A percentile compares a stretch with the other conserved stretches of the same genome.
Conservation (phyloP, 371 early-diverging fungal species). For the Phascolomyces articulosus region DNA sequence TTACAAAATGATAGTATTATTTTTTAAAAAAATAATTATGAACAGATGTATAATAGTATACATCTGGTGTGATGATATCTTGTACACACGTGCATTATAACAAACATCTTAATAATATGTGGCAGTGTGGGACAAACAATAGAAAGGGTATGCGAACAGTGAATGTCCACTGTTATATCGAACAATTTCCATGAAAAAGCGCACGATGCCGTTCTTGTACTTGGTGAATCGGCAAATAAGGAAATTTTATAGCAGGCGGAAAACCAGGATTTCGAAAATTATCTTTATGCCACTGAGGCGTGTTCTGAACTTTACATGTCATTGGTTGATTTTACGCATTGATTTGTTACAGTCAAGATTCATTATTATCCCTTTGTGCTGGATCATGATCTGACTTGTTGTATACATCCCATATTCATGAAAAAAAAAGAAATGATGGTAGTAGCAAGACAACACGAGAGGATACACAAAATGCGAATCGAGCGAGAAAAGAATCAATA, state of each 20-base stretch:
- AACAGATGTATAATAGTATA: no score
- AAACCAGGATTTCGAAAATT: neutral
- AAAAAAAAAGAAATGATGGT: no score
- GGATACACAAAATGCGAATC: no score
- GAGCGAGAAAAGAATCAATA: no score
- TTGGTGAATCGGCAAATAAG: no score
- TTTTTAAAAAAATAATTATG: no score
- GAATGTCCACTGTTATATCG: neutral
- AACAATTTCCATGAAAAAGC: conserved; percentile 1
- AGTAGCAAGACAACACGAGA: no score
- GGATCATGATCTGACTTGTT: no score
- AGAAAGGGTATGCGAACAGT: neutral
- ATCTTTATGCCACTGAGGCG: neutral
- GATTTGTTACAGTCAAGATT: neutral
- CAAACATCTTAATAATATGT: neutral
- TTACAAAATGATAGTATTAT: no score
- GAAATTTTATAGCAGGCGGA: neutral
- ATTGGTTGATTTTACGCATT: neutral
- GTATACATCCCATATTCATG: no score
- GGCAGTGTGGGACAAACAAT: neutral
- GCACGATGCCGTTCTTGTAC: conserved; percentile 2
- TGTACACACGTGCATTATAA: no score
- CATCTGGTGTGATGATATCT: no score
- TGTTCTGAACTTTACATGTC: conserved; percentile 2
- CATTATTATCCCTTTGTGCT: neutral